Conservation (phyloP, 768 basidiomycete species). For the Amanita exitialis region DNA sequence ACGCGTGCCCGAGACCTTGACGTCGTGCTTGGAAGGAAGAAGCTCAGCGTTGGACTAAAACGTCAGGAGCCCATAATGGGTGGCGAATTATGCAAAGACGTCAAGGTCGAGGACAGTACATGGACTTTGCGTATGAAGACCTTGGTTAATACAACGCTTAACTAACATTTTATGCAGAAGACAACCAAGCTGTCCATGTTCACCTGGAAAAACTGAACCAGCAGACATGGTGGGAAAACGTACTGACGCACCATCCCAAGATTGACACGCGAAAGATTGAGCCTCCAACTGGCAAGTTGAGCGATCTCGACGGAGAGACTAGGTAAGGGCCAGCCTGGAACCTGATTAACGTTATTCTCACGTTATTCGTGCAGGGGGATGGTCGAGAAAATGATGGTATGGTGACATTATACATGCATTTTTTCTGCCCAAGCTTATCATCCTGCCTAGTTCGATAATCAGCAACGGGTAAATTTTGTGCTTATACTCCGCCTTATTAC, state of each 20-base stretch:
- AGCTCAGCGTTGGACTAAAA: conserved; percentile 77
- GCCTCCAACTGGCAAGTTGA: conserved; percentile 90
- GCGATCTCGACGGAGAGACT: conserved; percentile 94
- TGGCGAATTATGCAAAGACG: conserved; percentile 89
- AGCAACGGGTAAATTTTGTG: conserved; percentile 47
- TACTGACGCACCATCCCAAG: conserved; percentile 91
- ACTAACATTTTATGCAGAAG: conserved; percentile 40
- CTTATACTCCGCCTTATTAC: not conserved
- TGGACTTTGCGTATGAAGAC: conserved; percentile 80
- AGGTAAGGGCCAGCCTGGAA: conserved; percentile 34
- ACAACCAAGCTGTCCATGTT: conserved; percentile 59
- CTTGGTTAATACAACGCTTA: not conserved
- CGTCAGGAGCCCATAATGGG: conserved; percentile 75
- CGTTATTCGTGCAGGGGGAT: conserved; percentile 52
- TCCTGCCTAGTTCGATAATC: conserved; percentile 56
- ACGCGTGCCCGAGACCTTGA: conserved; percentile 71
- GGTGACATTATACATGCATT: not conserved
- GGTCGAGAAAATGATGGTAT: conserved; percentile 99
- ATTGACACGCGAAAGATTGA: conserved; percentile 95
- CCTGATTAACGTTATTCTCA: not conserved
- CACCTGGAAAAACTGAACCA: conserved; percentile 84
- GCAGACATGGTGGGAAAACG: conserved; percentile 96
- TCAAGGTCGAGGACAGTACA: conserved; percentile 94
- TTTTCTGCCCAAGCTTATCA: not conserved
- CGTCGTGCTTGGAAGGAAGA: conserved; percentile 73